phyloP scores from a whole-genome alignment of 169 alveolate species.

The Cryptosporidium ubiquitum region DNA sequence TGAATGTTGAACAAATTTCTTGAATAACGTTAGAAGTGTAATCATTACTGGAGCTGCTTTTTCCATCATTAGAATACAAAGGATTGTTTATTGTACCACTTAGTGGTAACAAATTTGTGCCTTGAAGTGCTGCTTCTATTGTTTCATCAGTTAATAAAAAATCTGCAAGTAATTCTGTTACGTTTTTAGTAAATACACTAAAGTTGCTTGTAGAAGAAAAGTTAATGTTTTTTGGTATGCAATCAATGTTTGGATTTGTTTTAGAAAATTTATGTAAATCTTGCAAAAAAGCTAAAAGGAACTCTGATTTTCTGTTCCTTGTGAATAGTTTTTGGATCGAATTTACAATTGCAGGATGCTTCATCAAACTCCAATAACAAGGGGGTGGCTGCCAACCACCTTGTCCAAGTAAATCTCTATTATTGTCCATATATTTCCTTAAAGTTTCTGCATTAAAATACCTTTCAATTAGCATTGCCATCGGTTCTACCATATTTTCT shows the following conservation, averaged over 20 bases:
- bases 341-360: conserved; percentile 82
- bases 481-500: conserved; percentile 79
- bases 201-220: conserved; percentile 88
- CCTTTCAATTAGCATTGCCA: conserved; percentile 81
- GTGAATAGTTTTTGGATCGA: conserved; percentile 84
- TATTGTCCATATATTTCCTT: conserved; percentile 85
- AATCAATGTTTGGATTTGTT: conserved; percentile 78
- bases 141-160: conserved; percentile 85
- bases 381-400: conserved; percentile 90
- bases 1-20: conserved; percentile 82
- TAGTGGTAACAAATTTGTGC: conserved; percentile 39
- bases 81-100: conserved; percentile 68
- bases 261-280: conserved; percentile 82
- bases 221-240: conserved; percentile 76
- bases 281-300: conserved; percentile 85
- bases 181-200: conserved; percentile 87
- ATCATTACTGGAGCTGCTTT: neutral
- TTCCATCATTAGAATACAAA: conserved; percentile 2
- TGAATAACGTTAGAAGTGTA: conserved; percentile 76
- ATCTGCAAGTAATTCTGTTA: conserved; percentile 87
- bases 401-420: conserved; percentile 81
- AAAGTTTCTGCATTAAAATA: conserved; percentile 85
- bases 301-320: conserved; percentile 85
- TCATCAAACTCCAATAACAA: conserved; percentile 85
- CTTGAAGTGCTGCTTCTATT: conserved; percentile 79